A percentile compares a stretch with the other conserved stretches of the same genome.
Evolutionary conservation across 352 stramenopile genomes (phyloP).

Genomic region (Pythium dissotocum): DNA sequence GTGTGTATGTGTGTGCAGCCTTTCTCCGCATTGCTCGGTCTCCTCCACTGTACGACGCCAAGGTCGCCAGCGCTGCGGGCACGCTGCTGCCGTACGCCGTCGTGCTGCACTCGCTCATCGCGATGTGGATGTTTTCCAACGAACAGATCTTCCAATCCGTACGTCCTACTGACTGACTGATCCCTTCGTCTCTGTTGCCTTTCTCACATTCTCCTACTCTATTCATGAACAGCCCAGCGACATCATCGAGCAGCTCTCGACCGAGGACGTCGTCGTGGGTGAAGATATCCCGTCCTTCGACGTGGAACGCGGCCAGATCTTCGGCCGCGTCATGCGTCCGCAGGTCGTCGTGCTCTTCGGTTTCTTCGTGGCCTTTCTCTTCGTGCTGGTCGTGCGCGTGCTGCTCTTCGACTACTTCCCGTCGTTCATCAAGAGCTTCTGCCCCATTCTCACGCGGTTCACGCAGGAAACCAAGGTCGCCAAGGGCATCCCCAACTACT

Average conservation of each 20-base stretch:
- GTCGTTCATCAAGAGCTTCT: constrained; percentile 53
- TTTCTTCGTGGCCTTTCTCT: constrained; percentile 58
- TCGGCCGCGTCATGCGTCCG: constrained; percentile 59
- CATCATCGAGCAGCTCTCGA: constrained; percentile 30
- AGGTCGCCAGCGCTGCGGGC: constrained; percentile 57
- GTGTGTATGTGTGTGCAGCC: constrained; percentile 21
- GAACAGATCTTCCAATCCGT: constrained; percentile 79
- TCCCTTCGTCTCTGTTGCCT: neutral
- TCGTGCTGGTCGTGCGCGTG: constrained; percentile 51
- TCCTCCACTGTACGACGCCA: constrained; percentile 70
- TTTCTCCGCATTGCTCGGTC: constrained; percentile 75
- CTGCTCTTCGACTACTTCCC: constrained; percentile 75
- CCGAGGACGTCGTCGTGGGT: constrained; percentile 30
- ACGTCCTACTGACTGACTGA: constrained; percentile 11
- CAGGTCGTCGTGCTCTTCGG: constrained; percentile 78
- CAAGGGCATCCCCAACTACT: constrained; percentile 83
- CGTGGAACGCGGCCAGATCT: constrained; percentile 43
- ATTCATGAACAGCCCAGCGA: constrained; percentile 18
- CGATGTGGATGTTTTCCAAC: constrained; percentile 89
- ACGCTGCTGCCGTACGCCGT: constrained; percentile 75
- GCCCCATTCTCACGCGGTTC: constrained; percentile 52
- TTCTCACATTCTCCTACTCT: neutral
- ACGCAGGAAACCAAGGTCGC: constrained; percentile 56
- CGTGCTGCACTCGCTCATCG: constrained; percentile 68
- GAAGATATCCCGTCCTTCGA: constrained; percentile 65